Evolutionary conservation across 2,329 filamentous ascomycete species (phyloP).

Genomic region (Fusarium globosum): DNA sequence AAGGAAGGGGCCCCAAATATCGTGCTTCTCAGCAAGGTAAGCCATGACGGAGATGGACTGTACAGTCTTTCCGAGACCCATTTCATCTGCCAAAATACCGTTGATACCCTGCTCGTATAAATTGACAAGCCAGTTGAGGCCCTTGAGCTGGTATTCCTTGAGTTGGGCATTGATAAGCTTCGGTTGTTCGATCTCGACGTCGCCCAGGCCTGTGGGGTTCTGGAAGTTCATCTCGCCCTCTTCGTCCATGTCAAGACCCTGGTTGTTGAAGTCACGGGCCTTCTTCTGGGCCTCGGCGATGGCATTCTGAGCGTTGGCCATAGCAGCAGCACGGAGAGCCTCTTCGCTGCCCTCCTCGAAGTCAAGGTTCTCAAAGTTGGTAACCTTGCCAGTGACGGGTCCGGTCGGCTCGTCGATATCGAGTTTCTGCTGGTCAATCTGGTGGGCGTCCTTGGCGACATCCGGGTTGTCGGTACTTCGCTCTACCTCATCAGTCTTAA

Average conservation of each 20-base stretch:
- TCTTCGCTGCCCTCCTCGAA: constrained; percentile 96
- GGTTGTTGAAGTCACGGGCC: constrained; percentile 90
- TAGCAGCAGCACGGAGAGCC: constrained; percentile 81
- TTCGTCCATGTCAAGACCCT: constrained; percentile 77
- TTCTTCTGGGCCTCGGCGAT: constrained; percentile 95
- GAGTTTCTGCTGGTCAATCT: constrained; percentile 55
- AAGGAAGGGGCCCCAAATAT: constrained; percentile 97
- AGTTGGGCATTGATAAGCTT: constrained; percentile 93
- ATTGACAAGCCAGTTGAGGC: constrained; percentile 99
- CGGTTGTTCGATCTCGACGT: constrained; percentile 93
- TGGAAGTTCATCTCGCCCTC: constrained; percentile 99
- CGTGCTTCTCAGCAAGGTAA: constrained; percentile 95
- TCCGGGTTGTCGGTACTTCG: constrained; percentile 86
- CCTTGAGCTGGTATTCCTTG: constrained; percentile 99
- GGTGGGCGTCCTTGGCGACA: constrained; percentile 65
- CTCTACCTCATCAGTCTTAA: constrained; percentile 96
- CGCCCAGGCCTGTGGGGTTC: constrained; percentile 94
- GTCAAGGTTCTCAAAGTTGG: constrained; percentile 92
- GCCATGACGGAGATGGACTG: constrained; percentile 99
- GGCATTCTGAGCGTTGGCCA: constrained; percentile 95
- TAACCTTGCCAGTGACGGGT: constrained; percentile 76
- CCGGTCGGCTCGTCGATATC: constrained; percentile 66
- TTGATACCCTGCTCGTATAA: constrained; percentile 99
- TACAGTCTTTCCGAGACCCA: constrained; percentile 99
- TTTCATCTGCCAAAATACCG: constrained; percentile 97